phyloP scores from a whole-genome alignment of 768 basidiomycete genomes.

The Serendipita sp. region DNA sequence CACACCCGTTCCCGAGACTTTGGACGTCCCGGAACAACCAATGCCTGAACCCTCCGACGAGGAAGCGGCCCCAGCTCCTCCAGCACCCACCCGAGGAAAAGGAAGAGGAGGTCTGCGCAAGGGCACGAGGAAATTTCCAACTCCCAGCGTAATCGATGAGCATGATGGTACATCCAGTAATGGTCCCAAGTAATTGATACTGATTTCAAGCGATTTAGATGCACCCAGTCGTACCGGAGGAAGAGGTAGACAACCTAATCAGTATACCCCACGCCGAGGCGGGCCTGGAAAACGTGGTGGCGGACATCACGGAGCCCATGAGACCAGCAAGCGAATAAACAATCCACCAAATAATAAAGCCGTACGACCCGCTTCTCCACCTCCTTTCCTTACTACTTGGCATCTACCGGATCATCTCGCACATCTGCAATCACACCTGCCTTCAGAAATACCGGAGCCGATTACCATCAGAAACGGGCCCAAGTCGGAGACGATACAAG shows the following conservation, averaged over 20 bases:
- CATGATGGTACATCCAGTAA: background rate
- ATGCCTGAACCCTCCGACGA: background rate
- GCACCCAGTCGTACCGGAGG: background rate
- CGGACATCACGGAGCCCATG: constrained; percentile 11
- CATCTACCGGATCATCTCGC: constrained; percentile 83
- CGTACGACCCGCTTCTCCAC: constrained; percentile 31
- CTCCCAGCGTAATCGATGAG: background rate
- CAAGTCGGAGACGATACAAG: constrained; percentile 32
- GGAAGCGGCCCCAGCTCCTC: constrained; percentile 12
- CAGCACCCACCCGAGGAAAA: constrained; percentile 11
- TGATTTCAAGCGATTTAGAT: background rate
- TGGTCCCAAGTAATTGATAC: background rate
- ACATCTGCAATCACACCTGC: constrained; percentile 71
- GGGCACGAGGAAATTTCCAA: constrained; percentile 2
- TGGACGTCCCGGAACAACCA: background rate
- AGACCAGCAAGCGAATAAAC: background rate
- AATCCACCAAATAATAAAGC: background rate
- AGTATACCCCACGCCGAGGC: constrained; percentile 11
- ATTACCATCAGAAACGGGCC: constrained; percentile 38
- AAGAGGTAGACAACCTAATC: background rate
- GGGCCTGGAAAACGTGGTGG: constrained; percentile 28
- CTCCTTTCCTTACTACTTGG: constrained; percentile 73
- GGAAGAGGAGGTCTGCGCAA: background rate
- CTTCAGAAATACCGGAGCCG: constrained; percentile 55
- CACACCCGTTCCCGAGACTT: constrained; percentile 7